A percentile compares a stretch with the other conserved stretches of the same genome.
Conservation (phyloP, 208 protist genomes). For the Trichomonas vaginalis region DNA sequence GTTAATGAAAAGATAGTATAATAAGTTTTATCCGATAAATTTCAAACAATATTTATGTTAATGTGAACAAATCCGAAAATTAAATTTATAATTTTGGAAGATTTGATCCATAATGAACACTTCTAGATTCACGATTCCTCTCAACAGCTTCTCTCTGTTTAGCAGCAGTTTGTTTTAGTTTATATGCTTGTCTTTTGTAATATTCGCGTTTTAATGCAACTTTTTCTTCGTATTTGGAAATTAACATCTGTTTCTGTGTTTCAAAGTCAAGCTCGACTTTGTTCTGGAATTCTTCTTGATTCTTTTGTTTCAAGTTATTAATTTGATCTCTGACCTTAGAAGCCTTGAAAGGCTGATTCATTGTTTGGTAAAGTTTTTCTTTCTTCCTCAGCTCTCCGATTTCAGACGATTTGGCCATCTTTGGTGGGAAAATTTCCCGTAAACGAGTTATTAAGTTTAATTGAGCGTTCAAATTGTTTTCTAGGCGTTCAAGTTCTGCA, state of each 20-base stretch:
- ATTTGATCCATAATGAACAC: too few relatives aligned
- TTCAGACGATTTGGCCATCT: background rate
- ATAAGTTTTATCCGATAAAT: too few relatives aligned
- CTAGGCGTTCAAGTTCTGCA: background rate
- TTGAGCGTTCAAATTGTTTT: background rate
- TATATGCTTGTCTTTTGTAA: background rate
- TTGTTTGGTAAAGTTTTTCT: background rate
- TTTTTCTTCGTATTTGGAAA: background rate
- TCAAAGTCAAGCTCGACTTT: background rate
- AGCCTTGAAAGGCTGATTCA: background rate
- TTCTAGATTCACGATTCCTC: too few relatives aligned
- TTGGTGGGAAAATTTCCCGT: background rate
- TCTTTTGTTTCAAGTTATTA: background rate
- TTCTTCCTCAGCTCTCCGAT: background rate
- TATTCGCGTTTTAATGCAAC: background rate
- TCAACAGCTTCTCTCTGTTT: too few relatives aligned
- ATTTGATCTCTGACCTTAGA: background rate
- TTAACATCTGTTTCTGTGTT: background rate
- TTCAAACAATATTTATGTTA: too few relatives aligned
- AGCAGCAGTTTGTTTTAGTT: too few relatives aligned
- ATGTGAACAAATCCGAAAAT: too few relatives aligned
- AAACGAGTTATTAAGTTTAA: background rate
- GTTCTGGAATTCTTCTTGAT: background rate
- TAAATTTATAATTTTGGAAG: too few relatives aligned
- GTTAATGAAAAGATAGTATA: too few relatives aligned